Evolutionary conservation across 768 basidiomycete genomes (phyloP).

Genomic region (Gloeopeniophorella convolvens): DNA sequence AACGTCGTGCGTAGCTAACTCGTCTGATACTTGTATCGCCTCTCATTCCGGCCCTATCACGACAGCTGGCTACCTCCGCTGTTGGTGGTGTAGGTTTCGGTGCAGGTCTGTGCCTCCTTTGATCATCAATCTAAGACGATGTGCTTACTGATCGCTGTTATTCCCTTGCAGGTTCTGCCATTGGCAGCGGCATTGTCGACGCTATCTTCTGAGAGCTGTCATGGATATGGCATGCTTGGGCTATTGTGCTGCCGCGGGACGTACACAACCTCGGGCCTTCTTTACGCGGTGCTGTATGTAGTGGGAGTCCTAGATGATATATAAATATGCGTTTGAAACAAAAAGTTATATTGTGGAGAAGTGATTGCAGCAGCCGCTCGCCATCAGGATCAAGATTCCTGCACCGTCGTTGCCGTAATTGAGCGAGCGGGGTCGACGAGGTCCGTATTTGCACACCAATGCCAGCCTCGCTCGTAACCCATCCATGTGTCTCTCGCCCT

Average conservation of each 20-base stretch:
- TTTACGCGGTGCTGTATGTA: neutral
- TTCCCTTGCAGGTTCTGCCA: slow-evolving; percentile 37
- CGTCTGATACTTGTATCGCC: neutral
- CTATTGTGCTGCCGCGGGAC: neutral
- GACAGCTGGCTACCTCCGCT: slow-evolving; percentile 33
- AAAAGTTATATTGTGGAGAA: neutral
- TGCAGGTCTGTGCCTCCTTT: slow-evolving; percentile 43
- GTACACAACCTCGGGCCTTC: neutral
- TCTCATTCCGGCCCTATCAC: neutral
- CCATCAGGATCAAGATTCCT: too few relatives aligned
- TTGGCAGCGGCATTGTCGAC: slow-evolving; percentile 43
- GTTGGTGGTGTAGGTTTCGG: slow-evolving; percentile 72
- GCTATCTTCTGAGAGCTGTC: slow-evolving; percentile 44
- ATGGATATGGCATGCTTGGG: too few relatives aligned
- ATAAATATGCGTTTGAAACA: too few relatives aligned
- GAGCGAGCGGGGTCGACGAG: too few relatives aligned
- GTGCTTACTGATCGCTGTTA: neutral
- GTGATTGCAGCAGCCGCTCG: too few relatives aligned
- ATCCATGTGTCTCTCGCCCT: slow-evolving; percentile 11
- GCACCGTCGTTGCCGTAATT: slow-evolving; percentile 14
- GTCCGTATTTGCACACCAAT: neutral
- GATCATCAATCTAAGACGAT: neutral
- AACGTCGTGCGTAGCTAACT: slow-evolving; percentile 6
- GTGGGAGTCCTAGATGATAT: too few relatives aligned
- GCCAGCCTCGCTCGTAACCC: neutral